A percentile compares a stretch with the other conserved stretches of the same genome.
Evolutionary conservation across 2,329 filamentous ascomycete species (phyloP).

Genomic region (Colletotrichum sidae): DNA sequence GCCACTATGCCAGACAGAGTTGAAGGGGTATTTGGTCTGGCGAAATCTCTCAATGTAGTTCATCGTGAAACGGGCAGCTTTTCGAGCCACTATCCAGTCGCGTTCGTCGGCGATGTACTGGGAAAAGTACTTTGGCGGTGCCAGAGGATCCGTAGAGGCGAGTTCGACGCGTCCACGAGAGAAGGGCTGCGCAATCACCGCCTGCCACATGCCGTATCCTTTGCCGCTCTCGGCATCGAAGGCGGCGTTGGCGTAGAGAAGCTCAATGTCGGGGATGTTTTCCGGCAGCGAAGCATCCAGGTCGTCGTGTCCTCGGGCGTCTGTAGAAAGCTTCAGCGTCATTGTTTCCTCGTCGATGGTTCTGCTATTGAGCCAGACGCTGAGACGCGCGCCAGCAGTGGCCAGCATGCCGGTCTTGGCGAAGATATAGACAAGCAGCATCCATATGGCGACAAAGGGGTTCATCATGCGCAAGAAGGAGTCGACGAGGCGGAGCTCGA

Average conservation of each 20-base stretch:
- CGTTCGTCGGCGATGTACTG: constrained; percentile 45
- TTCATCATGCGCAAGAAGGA: constrained; percentile 40
- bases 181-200: constrained; percentile 45
- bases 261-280: constrained; percentile 47
- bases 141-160: constrained; percentile 48
- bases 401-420: constrained; percentile 43
- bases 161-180: constrained; percentile 47
- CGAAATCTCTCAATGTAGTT: constrained; percentile 45
- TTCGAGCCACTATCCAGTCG: constrained; percentile 43
- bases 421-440: constrained; percentile 45
- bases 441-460: constrained; percentile 42
- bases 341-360: constrained; percentile 45
- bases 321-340: constrained; percentile 29
- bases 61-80: constrained; percentile 46
- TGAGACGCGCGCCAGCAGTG: constrained; percentile 36
- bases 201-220: constrained; percentile 42
- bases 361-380: constrained; percentile 42
- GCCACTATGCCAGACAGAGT: constrained; percentile 21
- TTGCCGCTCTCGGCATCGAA: constrained; percentile 41
- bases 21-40: constrained; percentile 41
- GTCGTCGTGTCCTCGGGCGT: constrained; percentile 22
- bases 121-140: constrained; percentile 46
- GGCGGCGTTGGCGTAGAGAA: constrained; percentile 54
- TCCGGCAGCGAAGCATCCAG: constrained; percentile 37
- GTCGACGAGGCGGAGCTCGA: constrained; percentile 43